Evolutionary conservation across 345 rosid genomes (phyloP), one percentile per base, ranked within the genome.

Genomic region (Rhodamnia argentea): DNA sequence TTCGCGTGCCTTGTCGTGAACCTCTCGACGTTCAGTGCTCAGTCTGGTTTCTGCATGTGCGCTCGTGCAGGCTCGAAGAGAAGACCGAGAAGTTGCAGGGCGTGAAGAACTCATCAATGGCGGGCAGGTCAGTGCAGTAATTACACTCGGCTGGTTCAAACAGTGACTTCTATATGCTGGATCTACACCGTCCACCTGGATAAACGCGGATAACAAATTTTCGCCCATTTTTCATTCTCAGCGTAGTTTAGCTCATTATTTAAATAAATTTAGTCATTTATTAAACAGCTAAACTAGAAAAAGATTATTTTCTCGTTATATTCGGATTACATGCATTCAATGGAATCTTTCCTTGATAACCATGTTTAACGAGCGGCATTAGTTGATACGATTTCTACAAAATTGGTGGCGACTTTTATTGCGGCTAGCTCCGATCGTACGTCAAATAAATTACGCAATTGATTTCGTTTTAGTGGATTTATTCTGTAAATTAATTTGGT

Each of bases 91-190:
- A 87, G 85, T 76, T 75, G 86, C 92, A 87, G 89, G 88, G 91
- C 89, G 83, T 87, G 85, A 90, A 87, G 86, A 92, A 91, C 90
- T 88, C 96, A 83, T 90, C 98, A 85, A 88, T 84, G 90, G 90
- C 88, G 86, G 87, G 90, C 82, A 81, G 93, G 98, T 92, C 84
- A 93, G 96, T 51, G n/a, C 83, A 64, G 70, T 74, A 64, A 54
- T 22, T 27, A 27, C 32, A 11, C 84, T 86, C 50, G 2, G 56
- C 51, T 83, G 3, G 32, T 70, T 32, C 78, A 70, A 32, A 32
- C 44, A 32, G 47, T 4, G 44, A 70, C 78, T 70, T 70, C 78
- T 18, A 4, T 70, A 64, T 50, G 29, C 62, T 58, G 15, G 70
- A 89, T 87, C 89, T 64, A 27, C 7, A 70, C 18, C 53, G 82